Evolutionary conservation across 2,329 filamentous ascomycete genomes (phyloP).

Genomic region (Sarocladium brachiariae): DNA sequence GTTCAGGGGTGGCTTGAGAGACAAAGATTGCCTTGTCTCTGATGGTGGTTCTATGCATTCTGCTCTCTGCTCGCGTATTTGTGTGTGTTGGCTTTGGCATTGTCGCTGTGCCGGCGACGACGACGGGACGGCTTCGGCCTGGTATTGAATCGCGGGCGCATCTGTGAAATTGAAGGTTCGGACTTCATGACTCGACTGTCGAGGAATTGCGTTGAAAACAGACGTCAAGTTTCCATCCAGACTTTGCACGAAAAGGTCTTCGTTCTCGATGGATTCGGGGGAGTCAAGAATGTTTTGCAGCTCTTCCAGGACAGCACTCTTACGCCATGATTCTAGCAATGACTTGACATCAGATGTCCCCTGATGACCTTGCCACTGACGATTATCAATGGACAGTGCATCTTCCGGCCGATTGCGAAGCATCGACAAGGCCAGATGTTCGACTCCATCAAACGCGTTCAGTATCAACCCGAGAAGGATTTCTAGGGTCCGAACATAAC

Average conservation of each 20-base stretch:
- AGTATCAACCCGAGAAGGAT: conserved; percentile 11
- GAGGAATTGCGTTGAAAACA: neutral
- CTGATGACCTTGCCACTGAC: no score
- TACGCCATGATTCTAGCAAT: conserved; percentile 10
- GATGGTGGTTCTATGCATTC: no score
- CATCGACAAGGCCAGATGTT: conserved; percentile 1
- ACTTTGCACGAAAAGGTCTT: conserved; percentile 2
- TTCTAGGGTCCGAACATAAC: conserved; percentile 12
- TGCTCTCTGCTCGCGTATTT: no score
- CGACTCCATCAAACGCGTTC: conserved; percentile 4
- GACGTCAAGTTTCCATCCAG: conserved; percentile 3
- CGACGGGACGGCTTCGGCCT: no score
- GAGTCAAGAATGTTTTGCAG: conserved; percentile 6
- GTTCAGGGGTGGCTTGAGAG: conserved; percentile 2
- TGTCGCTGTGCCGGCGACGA: neutral
- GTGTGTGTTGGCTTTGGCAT: neutral
- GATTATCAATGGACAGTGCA: no score
- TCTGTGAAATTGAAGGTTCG: no score
- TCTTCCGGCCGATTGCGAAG: no score
- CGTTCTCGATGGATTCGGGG: conserved; percentile 8
- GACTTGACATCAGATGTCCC: neutral
- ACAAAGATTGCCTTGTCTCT: no score
- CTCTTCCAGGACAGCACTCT: conserved; percentile 2
- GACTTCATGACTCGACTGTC: no score
- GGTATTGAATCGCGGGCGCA: no score